phyloP scores from a whole-genome alignment of 176 grass and related monocot species.

The Oryza coarctata region DNA sequence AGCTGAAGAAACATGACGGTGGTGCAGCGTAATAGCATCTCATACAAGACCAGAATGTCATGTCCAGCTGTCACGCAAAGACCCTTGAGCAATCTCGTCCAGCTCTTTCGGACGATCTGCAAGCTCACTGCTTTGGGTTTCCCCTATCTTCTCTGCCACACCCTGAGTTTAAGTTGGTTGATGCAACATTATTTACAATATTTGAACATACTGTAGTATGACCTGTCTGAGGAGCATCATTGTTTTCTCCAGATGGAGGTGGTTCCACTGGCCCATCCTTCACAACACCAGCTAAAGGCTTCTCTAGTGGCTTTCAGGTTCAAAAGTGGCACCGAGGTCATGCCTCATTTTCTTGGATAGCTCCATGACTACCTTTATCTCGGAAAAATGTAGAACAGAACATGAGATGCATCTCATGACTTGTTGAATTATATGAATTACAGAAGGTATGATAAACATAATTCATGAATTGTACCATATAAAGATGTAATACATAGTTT shows the following conservation, averaged over 20 bases:
- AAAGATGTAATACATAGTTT: neutral
- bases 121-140: slow-evolving; percentile 17
- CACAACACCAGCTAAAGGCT: slow-evolving; percentile 32
- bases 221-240: slow-evolving; percentile 20
- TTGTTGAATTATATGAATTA: neutral
- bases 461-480: neutral
- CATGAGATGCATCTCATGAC: neutral
- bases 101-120: slow-evolving; percentile 48
- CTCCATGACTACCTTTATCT: slow-evolving; percentile 64
- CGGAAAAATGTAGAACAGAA: slow-evolving; percentile 37
- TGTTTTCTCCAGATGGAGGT: slow-evolving; percentile 33
- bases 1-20: neutral
- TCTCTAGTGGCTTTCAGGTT: slow-evolving; percentile 41
- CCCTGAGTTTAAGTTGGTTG: slow-evolving; percentile 27
- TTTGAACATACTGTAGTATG: slow-evolving; percentile 37
- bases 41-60: slow-evolving; percentile 5
- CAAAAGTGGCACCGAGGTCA: slow-evolving; percentile 35
- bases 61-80: slow-evolving; percentile 45
- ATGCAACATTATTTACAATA: slow-evolving; percentile 27
- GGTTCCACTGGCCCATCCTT: slow-evolving; percentile 38
- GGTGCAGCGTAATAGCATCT: neutral
- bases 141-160: slow-evolving; percentile 29
- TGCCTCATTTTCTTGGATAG: slow-evolving; percentile 62
- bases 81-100: slow-evolving; percentile 43
- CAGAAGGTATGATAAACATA: neutral